Percentiles rank a stretch among this genome's conserved stretches.
phyloP scores from a whole-genome alignment of 768 basidiomycete genomes.

The Trametes sanguinea region DNA sequence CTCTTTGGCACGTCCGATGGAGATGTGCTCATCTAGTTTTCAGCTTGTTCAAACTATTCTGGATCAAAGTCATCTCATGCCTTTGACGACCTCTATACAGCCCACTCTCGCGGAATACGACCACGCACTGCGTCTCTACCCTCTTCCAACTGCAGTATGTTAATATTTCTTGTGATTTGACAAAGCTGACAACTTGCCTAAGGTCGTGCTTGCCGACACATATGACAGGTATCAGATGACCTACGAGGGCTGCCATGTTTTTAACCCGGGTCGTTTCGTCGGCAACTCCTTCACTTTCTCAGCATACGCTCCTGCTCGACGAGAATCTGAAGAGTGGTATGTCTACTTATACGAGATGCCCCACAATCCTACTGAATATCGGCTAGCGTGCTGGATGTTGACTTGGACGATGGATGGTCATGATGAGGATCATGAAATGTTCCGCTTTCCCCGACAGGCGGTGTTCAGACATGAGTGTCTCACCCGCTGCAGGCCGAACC shows the following conservation, averaged over 20 bases:
- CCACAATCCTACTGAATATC: too few species aligned
- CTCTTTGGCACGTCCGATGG: neutral
- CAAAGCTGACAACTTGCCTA: slow-evolving; percentile 18
- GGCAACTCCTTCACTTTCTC: slow-evolving; percentile 84
- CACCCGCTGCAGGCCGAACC: too few species aligned
- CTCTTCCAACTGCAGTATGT: slow-evolving; percentile 87
- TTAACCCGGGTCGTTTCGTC: slow-evolving; percentile 95
- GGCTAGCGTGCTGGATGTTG: slow-evolving; percentile 1
- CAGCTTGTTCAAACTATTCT: slow-evolving; percentile 96
- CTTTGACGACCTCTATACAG: slow-evolving; percentile 80
- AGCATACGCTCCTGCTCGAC: slow-evolving; percentile 84
- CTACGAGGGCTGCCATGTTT: slow-evolving; percentile 97
- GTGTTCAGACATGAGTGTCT: neutral
- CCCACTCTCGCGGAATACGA: slow-evolving; percentile 90
- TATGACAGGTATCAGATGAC: slow-evolving; percentile 96
- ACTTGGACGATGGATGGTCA: slow-evolving; percentile 13
- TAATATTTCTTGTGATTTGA: neutral
- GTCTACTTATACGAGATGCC: slow-evolving; percentile 15
- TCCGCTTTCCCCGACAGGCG: neutral
- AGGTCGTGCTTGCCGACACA: slow-evolving; percentile 94
- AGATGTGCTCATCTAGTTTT: too few species aligned
- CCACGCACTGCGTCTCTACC: slow-evolving; percentile 89
- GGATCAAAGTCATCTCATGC: slow-evolving; percentile 94
- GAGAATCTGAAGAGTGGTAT: slow-evolving; percentile 85
- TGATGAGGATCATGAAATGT: neutral